Conservation (phyloP, 345 rosid genomes). For the Microthlaspi erraticum region DNA sequence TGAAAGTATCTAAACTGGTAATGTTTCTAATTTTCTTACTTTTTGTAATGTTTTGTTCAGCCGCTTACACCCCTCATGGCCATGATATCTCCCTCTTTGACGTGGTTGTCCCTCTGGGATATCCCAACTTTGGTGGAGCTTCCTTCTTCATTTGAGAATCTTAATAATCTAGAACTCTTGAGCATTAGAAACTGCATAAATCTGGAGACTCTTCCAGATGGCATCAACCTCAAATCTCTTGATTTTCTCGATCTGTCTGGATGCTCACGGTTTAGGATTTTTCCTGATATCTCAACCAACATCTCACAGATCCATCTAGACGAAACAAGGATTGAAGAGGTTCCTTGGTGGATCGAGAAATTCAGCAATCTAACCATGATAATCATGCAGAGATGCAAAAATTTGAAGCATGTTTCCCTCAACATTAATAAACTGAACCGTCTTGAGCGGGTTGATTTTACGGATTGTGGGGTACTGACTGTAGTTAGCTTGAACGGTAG, state of each 20-base stretch:
- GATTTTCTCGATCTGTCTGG: neutral
- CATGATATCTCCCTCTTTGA: neutral
- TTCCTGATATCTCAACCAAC: constrained; percentile 15
- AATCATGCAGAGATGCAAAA: neutral
- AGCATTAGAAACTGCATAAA: neutral
- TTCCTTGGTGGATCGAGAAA: neutral
- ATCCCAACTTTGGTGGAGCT: constrained; percentile 27
- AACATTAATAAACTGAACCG: neutral
- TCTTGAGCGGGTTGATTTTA: neutral
- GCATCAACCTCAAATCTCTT: neutral
- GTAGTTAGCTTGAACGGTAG: neutral
- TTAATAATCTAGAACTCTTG: neutral
- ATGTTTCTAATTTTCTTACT: neutral
- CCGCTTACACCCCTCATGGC: no score
- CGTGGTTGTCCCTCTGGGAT: neutral
- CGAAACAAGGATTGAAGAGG: neutral
- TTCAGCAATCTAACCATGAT: neutral
- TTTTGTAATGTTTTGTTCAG: neutral
- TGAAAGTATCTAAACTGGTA: no score
- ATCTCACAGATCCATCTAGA: neutral
- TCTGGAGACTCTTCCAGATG: neutral
- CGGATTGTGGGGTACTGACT: neutral
- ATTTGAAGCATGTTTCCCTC: neutral
- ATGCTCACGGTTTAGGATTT: neutral
- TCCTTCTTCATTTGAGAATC: neutral